Base-by-base conservation (phyloP, 768 basidiomycete genomes). In the Auricularia sp. region DNA sequence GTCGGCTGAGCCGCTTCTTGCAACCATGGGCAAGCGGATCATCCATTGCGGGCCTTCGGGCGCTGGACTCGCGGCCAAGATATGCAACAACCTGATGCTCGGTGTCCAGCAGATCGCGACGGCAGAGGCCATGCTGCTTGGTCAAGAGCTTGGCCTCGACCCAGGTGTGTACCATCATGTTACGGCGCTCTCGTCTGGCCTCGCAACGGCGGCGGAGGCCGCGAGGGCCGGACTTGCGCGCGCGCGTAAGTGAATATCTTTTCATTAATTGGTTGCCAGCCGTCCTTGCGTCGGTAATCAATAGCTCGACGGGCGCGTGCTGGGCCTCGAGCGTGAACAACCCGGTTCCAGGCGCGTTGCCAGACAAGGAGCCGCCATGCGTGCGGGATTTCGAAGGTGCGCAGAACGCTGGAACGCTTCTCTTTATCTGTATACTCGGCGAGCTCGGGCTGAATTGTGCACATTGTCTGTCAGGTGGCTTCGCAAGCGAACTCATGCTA, bases 121-220 rank as follows among this genome's bases (percentile, higher is more conserved):
- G 1, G 88, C 83, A n/a, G 94, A 96, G 75, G 92, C 89, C 3
- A 95, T 96, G 93, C 75, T 94, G 3, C 80, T 95, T 10, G 94
- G 94, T 3, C 82, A 85, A 73, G 86, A 82, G 65, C 77, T 95
- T n/a, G 94, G 93, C 2, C 76, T 96, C 64, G 82, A 92, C 58
- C 84, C 92, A 18, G 56, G 56, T 34, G 6, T 33, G 56, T 59
- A 42, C 39, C 13, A 42, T 14, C 8, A 8, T 42, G 39, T 14
- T 14, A 42, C 39, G 39, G 39, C 39, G 39, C 39, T 42, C 39
- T 7, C 39, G 39, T 42, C 7, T 14, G 39, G 39, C 39, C 39
- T 42, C 39, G 39, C 39, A 14, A 42, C 39, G 39, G 39, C 39
- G 39, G 39, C 39, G 39, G 39, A 42, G 29, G 29, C 29, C 29